phyloP scores from a whole-genome alignment of 768 basidiomycete genomes.

The Hortiboletus flavorubellus region DNA sequence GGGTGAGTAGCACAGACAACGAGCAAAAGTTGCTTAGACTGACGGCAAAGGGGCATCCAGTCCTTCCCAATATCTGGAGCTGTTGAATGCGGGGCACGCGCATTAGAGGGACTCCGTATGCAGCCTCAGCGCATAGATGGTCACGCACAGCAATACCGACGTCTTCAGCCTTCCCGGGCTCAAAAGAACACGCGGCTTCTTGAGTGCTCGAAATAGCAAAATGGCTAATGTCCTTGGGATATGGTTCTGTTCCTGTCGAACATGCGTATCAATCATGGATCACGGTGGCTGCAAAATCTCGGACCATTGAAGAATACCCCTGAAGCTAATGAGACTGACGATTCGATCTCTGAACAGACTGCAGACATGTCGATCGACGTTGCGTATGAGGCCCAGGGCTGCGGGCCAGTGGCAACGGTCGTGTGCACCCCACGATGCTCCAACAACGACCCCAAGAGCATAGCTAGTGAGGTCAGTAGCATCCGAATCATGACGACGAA shows the following conservation, averaged over 20 bases:
- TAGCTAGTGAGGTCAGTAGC: slow-evolving; percentile 4
- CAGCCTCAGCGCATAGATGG: neutral
- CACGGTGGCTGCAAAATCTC: neutral
- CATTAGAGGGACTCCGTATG: neutral
- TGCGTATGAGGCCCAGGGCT: neutral
- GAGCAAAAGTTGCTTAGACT: slow-evolving; percentile 8
- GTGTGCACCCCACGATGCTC: neutral
- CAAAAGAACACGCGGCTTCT: slow-evolving; percentile 48
- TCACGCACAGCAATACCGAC: slow-evolving; percentile 44
- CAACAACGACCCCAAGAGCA: slow-evolving; percentile 10
- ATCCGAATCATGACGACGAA: neutral
- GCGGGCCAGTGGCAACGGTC: neutral
- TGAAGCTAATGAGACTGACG: slow-evolving; percentile 17
- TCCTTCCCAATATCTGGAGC: slow-evolving; percentile 46
- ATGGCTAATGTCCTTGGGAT: slow-evolving; percentile 42
- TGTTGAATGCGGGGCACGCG: slow-evolving; percentile 17
- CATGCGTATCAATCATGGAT: slow-evolving; percentile 7
- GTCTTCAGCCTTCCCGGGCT: slow-evolving; percentile 56
- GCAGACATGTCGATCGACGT: slow-evolving; percentile 2
- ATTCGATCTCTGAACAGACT: slow-evolving; percentile 22
- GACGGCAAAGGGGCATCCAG: slow-evolving; percentile 53
- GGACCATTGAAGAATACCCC: slow-evolving; percentile 25
- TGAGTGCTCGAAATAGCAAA: slow-evolving; percentile 50
- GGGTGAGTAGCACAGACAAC: neutral
- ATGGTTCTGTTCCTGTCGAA: slow-evolving; percentile 26